Evolutionary conservation across 257 asterid species (phyloP).

Genomic region (Solanum infundibuliforme): DNA sequence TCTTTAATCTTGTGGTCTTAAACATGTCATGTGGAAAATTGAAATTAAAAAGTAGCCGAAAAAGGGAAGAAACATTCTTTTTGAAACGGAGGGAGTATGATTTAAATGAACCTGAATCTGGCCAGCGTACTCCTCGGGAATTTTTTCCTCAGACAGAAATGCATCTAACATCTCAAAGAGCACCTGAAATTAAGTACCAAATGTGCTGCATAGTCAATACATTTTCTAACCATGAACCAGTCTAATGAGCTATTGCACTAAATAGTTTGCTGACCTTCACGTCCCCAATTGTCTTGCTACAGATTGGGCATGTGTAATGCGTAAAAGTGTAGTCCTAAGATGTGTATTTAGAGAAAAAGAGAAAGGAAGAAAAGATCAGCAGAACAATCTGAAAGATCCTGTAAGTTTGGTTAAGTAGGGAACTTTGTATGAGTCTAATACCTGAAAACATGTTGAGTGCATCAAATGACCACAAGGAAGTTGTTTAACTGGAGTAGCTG

Average conservation of each 20-base stretch:
- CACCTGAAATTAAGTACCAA: constrained; percentile 30
- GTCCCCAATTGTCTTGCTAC: constrained; percentile 92
- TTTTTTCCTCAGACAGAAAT: constrained; percentile 62
- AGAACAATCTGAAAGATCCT: not conserved
- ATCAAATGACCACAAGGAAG: constrained; percentile 86
- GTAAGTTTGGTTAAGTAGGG: not conserved
- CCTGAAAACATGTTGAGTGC: constrained; percentile 92
- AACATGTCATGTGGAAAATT: not conserved
- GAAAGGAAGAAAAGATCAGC: constrained; percentile 8
- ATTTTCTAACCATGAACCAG: not conserved
- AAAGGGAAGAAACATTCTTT: not conserved
- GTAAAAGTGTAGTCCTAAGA: constrained; percentile 66
- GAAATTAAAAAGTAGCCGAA: not conserved
- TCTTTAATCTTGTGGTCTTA: not conserved
- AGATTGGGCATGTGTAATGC: constrained; percentile 78
- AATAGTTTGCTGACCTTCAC: constrained; percentile 53
- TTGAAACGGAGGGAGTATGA: not conserved
- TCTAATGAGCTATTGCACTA: not conserved
- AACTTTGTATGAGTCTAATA: constrained; percentile 8
- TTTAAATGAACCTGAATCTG: constrained; percentile 50
- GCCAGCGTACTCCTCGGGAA: constrained; percentile 68
- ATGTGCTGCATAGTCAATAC: not conserved
- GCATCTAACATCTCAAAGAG: constrained; percentile 75
- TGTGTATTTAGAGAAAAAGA: not conserved
- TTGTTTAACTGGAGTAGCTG: constrained; percentile 64